These are phyloP conservation scores for Tilletiopsis washingtonensis DNA, from an alignment of 1,284 basidiomycete genomes.

Conservation along the genomic window DNA sequence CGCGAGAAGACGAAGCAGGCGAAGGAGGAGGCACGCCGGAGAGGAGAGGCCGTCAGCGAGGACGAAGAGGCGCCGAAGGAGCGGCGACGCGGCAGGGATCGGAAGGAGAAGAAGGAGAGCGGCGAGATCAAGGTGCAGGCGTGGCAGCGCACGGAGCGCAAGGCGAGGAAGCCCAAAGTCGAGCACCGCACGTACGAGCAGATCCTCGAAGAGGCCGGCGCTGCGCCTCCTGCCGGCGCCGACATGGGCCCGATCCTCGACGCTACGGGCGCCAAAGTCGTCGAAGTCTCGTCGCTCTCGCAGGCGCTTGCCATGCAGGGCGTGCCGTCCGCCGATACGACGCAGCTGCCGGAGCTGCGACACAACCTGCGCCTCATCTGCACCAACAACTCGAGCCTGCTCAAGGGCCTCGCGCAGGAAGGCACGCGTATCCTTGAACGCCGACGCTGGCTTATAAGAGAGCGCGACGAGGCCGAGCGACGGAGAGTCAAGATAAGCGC, in stretches of 20 bases:
- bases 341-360: conserved; percentile 83
- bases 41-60: conserved; percentile 19
- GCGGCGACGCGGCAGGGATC: conserved; percentile 56
- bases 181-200: conserved; percentile 45
- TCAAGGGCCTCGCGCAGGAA: conserved; percentile 80
- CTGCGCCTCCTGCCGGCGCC: not conserved
- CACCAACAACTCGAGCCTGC: conserved; percentile 69
- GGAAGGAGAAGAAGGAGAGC: conserved; percentile 2
- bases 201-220: conserved; percentile 34
- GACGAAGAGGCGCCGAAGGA: conserved; percentile 43
- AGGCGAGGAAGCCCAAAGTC: conserved; percentile 30
- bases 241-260: conserved; percentile 33
- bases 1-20: conserved; percentile 42
- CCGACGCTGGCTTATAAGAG: conserved; percentile 59
- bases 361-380: conserved; percentile 85
- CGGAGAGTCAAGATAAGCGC: conserved; percentile 59
- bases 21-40: conserved; percentile 23
- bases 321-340: conserved; percentile 66
- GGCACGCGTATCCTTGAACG: conserved; percentile 72
- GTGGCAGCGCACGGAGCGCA: conserved; percentile 28
- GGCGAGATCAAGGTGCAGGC: conserved; percentile 6
- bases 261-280: conserved; percentile 25
- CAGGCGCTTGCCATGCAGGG: conserved; percentile 18
- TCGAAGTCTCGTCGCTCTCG: conserved; percentile 27
- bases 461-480: conserved; percentile 60